Conservation (phyloP, 331 rosid genomes). For the Phaseolus coccineus region DNA sequence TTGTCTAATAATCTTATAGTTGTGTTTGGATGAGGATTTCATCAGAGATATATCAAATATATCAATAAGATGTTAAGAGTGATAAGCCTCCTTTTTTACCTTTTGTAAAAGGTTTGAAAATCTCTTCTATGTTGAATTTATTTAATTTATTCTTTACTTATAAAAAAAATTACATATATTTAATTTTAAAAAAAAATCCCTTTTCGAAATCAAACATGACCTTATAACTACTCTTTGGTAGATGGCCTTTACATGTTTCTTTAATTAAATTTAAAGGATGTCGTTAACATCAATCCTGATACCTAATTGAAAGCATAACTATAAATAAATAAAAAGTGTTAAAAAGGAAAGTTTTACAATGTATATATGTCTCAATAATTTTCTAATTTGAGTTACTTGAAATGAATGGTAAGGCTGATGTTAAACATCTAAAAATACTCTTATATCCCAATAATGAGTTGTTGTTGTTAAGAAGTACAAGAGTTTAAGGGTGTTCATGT, state of each 20-base stretch:
- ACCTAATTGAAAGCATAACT: not conserved
- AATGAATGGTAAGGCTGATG: not conserved
- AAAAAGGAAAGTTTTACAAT: not conserved
- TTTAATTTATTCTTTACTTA: too few relatives aligned
- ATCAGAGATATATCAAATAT: too few relatives aligned
- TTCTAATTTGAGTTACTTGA: not conserved
- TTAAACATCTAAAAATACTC: not conserved
- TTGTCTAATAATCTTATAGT: too few relatives aligned
- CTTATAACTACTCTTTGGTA: not conserved
- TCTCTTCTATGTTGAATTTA: too few relatives aligned
- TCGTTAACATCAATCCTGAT: not conserved
- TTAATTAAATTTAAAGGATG: not conserved
- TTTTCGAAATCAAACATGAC: not conserved
- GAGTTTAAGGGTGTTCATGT: too few relatives aligned
- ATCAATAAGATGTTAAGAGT: too few relatives aligned
- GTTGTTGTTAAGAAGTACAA: too few relatives aligned
- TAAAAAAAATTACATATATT: too few relatives aligned
- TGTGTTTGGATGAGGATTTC: too few relatives aligned
- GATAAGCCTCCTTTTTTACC: too few relatives aligned
- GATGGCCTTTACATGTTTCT: not conserved
- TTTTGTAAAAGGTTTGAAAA: too few relatives aligned
- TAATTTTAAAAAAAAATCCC: too few relatives aligned
- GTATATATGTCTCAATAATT: not conserved
- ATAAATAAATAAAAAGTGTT: not conserved
- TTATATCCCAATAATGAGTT: not conserved